phyloP scores from a whole-genome alignment of 345 rosid species.

The Litchi chinensis region DNA sequence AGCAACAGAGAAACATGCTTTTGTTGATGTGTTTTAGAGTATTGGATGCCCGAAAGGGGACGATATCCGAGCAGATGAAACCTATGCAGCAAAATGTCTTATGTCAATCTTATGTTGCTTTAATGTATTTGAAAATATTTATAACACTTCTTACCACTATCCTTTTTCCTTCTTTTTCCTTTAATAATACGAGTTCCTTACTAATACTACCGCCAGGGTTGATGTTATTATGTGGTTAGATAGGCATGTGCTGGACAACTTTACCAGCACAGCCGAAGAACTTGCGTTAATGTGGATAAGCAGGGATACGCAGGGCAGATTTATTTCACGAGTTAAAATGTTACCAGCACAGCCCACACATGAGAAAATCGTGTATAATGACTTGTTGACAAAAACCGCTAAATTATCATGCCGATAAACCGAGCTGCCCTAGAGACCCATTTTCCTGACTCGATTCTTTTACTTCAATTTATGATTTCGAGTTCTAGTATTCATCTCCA shows the following conservation, averaged over 20 bases:
- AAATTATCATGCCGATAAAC: no score
- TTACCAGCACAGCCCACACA: neutral
- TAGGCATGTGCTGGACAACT: no score
- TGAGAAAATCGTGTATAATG: no score
- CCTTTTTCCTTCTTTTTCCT: neutral
- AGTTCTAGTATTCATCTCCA: no score
- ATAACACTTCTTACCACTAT: neutral
- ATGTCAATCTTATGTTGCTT: slow-evolving; percentile 20
- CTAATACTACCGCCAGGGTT: neutral
- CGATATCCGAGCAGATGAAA: slow-evolving; percentile 23
- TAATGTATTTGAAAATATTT: slow-evolving; percentile 34
- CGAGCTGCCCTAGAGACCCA: no score
- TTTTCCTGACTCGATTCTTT: no score
- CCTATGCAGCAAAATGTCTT: slow-evolving; percentile 25
- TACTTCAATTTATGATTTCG: no score
- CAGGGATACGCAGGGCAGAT: no score
- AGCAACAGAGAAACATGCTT: slow-evolving; percentile 34
- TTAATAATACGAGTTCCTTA: neutral
- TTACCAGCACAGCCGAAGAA: no score
- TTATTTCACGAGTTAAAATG: no score
- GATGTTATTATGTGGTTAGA: neutral
- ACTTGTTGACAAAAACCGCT: no score
- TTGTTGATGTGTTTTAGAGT: slow-evolving; percentile 31
- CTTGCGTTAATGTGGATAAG: no score
- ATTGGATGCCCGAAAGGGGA: slow-evolving; percentile 20